Evolutionary conservation across 2,329 filamentous ascomycete genomes (phyloP), one percentile per base, ranked within the genome.

Genomic region (Exophiala xenobiotica): DNA sequence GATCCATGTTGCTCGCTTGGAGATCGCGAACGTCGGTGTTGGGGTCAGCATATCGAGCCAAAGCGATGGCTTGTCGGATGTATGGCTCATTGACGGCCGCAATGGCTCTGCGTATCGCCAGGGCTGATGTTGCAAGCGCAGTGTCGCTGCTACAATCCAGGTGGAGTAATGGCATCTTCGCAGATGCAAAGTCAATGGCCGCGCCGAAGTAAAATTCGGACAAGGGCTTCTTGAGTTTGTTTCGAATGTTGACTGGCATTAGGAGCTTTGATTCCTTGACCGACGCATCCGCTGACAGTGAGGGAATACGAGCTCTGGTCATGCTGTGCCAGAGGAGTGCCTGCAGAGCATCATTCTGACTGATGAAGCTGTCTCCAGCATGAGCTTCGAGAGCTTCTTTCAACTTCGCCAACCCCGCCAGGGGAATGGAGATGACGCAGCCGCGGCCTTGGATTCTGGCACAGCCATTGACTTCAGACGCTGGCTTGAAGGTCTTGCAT

Each of bases 131-230:
- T 3, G 67, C 67, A 6, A 73, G 48, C 7, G 58, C 29, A n/a
- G 59, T 42, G 11, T 16, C 31, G 39, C 40, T 40, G 8, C 12
- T 24, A 2, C 53, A 49, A 11, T 69, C 60, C 19, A 68, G 61
- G 35, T 66, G 58, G 6, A 59, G 49, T 39, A 67, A 52, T 22
- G 55, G 49, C 14, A 57, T 31, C 37, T 57, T 43, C 4, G 66
- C 62, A 5, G 63, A 62, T 2, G 69, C 62, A 51, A 68, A 72
- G 35, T 68, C 69, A 8, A 73, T 61, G 49, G 70, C 72, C 47
- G 70, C 71, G 5, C 70, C 71, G 19, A 72, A 59, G 0, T 68
- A 70, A 1, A 63, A 60, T 1, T 66, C 64, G 44, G 71, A 66
- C 2, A 73, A 58, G 0, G 60, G 64, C 14, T 65, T 67, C 38